These are phyloP conservation scores for Petunia axillaris DNA, from an alignment of 257 asterid genomes.

Conservation along the genomic window DNA sequence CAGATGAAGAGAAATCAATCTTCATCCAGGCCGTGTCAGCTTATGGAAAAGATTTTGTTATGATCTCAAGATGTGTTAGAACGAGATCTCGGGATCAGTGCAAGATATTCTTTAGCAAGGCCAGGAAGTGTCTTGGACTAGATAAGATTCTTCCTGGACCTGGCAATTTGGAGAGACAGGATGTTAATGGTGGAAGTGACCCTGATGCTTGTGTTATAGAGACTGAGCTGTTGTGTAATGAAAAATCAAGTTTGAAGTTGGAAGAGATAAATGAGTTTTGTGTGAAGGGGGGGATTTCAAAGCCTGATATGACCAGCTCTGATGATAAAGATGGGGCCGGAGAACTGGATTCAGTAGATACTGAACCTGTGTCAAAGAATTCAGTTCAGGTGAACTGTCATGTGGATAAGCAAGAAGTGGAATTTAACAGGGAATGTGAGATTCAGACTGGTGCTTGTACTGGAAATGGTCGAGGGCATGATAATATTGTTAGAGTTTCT, in stretches of 20 bases:
- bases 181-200: constrained; percentile 64
- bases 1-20: constrained; percentile 81
- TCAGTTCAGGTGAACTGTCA: constrained; percentile 28
- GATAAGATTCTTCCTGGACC: constrained; percentile 52
- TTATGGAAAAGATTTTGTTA: constrained; percentile 74
- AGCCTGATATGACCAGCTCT: constrained; percentile 47
- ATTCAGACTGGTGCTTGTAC: constrained; percentile 32
- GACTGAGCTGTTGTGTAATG: constrained; percentile 49
- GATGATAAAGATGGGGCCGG: constrained; percentile 38
- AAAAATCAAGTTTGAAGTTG: constrained; percentile 48
- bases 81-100: constrained; percentile 85
- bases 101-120: constrained; percentile 87
- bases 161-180: constrained; percentile 44
- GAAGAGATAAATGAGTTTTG: constrained; percentile 39
- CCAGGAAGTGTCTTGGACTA: constrained; percentile 78
- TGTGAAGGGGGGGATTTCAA: constrained; percentile 33
- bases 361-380: constrained; percentile 37
- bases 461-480: constrained; percentile 31
- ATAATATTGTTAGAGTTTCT: constrained; percentile 34
- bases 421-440: constrained; percentile 37
- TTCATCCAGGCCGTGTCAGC: constrained; percentile 73
- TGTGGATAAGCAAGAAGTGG: constrained; percentile 44
- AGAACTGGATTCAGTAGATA: constrained; percentile 41
- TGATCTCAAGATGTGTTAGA: constrained; percentile 66
- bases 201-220: constrained; percentile 66